These are phyloP conservation scores for Aspergillus hiratsukae DNA, from an alignment of 2,329 filamentous ascomycete species.

Conservation along the genomic window DNA sequence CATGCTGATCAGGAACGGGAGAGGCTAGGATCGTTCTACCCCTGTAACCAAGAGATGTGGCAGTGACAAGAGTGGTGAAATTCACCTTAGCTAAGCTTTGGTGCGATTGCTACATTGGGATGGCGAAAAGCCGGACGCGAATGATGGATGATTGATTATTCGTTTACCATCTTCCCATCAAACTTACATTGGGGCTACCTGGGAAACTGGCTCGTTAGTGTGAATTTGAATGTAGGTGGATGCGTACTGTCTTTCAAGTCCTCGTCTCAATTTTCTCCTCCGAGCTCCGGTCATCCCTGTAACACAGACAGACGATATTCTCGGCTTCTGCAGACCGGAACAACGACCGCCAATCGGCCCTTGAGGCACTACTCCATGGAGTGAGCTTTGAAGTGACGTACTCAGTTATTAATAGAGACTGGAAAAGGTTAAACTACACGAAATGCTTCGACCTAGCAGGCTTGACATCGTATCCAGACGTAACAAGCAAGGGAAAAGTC, in stretches of 20 bases:
- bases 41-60: too few species aligned
- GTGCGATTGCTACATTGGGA: too few species aligned
- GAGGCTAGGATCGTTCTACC: too few species aligned
- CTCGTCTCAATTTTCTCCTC: background rate
- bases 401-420: background rate
- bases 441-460: background rate
- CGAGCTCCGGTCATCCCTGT: background rate
- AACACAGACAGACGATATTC: background rate
- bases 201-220: too few species aligned
- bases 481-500: background rate
- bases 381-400: background rate
- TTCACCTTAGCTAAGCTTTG: too few species aligned
- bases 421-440: background rate
- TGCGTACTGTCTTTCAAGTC: too few species aligned
- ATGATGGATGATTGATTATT: background rate
- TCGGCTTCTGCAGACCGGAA: background rate
- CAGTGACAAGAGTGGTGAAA: too few species aligned
- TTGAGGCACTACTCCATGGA: background rate
- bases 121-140: background rate
- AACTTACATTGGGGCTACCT: too few species aligned
- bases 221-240: too few species aligned
- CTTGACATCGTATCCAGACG: background rate
- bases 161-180: background rate
- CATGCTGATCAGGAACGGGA: too few species aligned
- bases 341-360: background rate